These are phyloP conservation scores for Eurotiales sp. DNA, from an alignment of 2,329 filamentous ascomycete species.

Conservation along the genomic window DNA sequence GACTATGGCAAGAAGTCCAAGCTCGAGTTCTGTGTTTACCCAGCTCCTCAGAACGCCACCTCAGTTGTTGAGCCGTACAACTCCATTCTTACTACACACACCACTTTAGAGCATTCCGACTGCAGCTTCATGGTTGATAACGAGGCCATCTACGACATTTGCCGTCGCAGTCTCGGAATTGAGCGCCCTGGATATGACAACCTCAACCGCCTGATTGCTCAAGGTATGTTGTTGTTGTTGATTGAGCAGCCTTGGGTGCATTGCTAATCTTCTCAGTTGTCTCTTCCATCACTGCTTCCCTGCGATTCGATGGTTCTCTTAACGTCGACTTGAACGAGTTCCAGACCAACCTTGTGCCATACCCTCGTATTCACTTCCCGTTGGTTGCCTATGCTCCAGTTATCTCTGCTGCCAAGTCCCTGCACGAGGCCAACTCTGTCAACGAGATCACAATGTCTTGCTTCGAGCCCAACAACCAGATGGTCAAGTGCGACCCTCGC, in stretches of 20 bases:
- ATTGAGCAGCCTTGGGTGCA: constrained; percentile 29
- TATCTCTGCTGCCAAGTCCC: constrained; percentile 89
- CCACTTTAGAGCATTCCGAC: constrained; percentile 98
- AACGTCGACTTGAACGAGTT: constrained; percentile 99
- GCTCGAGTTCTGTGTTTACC: constrained; percentile 99
- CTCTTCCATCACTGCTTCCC: constrained; percentile 95
- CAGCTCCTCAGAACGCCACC: constrained; percentile 92
- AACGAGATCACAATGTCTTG: constrained; percentile 98
- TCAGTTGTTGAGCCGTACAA: constrained; percentile 99
- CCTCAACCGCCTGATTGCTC: constrained; percentile 96
- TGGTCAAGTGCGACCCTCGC: constrained; percentile 98
- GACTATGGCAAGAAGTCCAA: constrained; percentile 99
- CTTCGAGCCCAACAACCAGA: constrained; percentile 99
- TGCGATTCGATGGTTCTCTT: constrained; percentile 96
- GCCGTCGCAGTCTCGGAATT: constrained; percentile 93
- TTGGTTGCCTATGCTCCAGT: constrained; percentile 94
- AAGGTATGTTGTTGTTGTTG: constrained; percentile 42
- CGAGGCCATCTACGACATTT: constrained; percentile 99
- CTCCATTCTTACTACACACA: constrained; percentile 98
- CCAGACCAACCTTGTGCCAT: constrained; percentile 99
- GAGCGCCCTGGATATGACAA: constrained; percentile 98
- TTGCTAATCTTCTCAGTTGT: constrained; percentile 62
- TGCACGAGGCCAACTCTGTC: constrained; percentile 96
- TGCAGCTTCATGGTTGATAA: constrained; percentile 99
- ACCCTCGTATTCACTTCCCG: constrained; percentile 98